Conservation (phyloP, 495 filamentous ascomycete genomes). For the Tuber aestivum region DNA sequence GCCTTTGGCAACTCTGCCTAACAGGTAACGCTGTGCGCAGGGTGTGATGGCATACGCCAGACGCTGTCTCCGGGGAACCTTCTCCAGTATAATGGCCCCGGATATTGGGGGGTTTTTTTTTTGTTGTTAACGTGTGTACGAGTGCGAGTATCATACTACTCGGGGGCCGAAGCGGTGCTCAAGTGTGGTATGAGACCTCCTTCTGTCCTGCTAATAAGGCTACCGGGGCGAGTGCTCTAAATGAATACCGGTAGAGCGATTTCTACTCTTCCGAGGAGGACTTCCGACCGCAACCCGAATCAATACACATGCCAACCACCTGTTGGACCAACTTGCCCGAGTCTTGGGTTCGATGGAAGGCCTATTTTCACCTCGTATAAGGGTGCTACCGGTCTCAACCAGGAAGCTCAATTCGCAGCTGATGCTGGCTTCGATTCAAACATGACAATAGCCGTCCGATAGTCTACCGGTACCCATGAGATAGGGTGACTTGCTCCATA, state of each 20-base stretch:
- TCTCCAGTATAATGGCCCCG: not conserved
- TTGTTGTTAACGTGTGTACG: not conserved
- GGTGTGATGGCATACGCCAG: not conserved
- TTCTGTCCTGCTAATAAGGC: not conserved
- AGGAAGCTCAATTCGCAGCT: not conserved
- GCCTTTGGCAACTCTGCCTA: not conserved
- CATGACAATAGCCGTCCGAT: not conserved
- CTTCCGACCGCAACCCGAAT: not conserved
- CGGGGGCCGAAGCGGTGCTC: too few relatives aligned
- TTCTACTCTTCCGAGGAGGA: not conserved
- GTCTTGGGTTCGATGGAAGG: not conserved
- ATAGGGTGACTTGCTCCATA: not conserved
- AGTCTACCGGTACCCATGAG: not conserved
- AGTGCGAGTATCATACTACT: not conserved
- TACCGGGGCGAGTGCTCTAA: not conserved
- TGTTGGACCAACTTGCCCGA: not conserved
- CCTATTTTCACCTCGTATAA: not conserved
- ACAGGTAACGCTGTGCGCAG: not conserved
- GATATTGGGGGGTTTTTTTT: not conserved
- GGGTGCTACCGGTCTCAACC: not conserved
- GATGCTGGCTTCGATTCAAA: not conserved
- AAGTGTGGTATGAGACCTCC: not conserved
- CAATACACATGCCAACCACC: not conserved
- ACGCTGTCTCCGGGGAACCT: not conserved
- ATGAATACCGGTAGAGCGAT: not conserved